Evolutionary conservation across 768 basidiomycete species (phyloP).

Genomic region (Mycena sanguinolenta): DNA sequence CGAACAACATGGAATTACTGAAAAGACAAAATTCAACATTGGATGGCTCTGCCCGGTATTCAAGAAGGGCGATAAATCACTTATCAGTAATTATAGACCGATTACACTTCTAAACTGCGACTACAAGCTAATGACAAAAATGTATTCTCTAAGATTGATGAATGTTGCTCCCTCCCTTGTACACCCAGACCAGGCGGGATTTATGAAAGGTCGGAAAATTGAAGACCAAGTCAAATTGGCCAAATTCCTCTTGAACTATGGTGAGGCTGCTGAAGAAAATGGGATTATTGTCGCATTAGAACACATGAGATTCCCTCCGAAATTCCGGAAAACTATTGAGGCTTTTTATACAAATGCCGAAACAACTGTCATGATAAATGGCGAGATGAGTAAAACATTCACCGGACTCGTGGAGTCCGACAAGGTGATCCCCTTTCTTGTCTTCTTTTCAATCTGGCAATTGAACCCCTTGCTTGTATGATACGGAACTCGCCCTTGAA

Average conservation of each 20-base stretch:
- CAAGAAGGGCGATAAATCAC: background rate
- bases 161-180: background rate
- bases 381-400: too few relatives aligned
- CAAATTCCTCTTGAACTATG: background rate
- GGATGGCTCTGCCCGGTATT: slow-evolving; percentile 7
- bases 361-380: too few relatives aligned
- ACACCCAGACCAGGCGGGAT: background rate
- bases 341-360: too few relatives aligned
- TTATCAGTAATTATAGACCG: background rate
- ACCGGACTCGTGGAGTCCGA: too few relatives aligned
- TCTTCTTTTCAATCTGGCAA: too few relatives aligned
- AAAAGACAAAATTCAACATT: background rate
- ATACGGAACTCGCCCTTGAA: too few relatives aligned
- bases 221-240: background rate
- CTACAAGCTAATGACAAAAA: background rate
- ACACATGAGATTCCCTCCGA: too few relatives aligned
- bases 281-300: background rate
- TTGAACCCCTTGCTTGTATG: too few relatives aligned
- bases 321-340: too few relatives aligned
- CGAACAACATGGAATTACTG: background rate
- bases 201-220: background rate
- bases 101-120: background rate
- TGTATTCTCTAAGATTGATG: background rate
- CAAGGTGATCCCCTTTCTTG: too few relatives aligned
- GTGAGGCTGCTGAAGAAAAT: background rate